These are phyloP conservation scores for Ceratocystis smalleyi DNA, from an alignment of 2,329 filamentous ascomycete genomes.

Conservation along the genomic window DNA sequence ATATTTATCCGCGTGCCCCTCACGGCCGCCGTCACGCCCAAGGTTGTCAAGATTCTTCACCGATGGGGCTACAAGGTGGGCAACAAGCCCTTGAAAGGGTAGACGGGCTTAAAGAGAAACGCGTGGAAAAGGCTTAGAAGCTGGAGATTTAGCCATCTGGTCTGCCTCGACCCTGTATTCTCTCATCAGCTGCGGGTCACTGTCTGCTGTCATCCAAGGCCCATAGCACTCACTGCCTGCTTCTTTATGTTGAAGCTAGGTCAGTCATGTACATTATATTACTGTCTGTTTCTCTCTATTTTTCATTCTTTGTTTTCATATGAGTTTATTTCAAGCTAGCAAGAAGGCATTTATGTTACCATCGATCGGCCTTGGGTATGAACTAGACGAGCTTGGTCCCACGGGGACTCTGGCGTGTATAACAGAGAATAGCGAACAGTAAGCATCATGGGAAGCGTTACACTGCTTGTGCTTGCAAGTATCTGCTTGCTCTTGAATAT, in stretches of 20 bases:
- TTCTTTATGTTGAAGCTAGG: background rate
- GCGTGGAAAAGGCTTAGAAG: background rate
- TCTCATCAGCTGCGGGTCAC: background rate
- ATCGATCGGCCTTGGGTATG: background rate
- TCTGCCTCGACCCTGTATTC: background rate
- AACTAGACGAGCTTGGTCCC: background rate
- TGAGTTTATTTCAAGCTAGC: background rate
- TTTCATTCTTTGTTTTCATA: background rate
- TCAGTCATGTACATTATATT: constrained; percentile 15
- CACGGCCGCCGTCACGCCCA: constrained; percentile 78
- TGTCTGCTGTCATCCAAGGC: background rate
- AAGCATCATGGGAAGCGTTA: background rate
- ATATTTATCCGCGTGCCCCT: constrained; percentile 92
- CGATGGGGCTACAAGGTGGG: constrained; percentile 93
- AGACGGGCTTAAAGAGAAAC: background rate
- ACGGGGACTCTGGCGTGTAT: background rate
- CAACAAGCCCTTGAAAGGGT: constrained; percentile 37
- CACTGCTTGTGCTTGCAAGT: background rate
- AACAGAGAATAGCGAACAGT: background rate
- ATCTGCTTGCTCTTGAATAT: too few species aligned
- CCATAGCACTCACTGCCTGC: too few species aligned
- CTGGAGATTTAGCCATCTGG: background rate
- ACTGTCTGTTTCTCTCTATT: background rate
- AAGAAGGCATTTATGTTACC: background rate
- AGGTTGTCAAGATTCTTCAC: constrained; percentile 77